Evolutionary conservation across 2,329 filamentous ascomycete genomes (phyloP), one percentile per base, ranked within the genome.

Genomic region (Neophaeococcomyces aloes): DNA sequence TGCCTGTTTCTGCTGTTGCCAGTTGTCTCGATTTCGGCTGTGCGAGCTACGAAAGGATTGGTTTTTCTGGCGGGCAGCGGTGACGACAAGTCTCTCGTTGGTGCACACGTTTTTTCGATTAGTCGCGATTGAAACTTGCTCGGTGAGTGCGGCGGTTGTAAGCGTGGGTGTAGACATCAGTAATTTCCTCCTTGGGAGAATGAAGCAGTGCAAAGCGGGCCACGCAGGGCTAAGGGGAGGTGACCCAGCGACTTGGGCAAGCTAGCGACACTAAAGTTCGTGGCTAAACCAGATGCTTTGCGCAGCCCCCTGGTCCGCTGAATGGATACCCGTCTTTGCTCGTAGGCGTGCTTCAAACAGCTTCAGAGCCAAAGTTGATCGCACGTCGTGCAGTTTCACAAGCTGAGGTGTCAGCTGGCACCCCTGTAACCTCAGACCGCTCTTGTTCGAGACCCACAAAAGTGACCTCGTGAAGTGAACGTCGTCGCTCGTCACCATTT

Each of bases 361-460:
- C 39, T 35, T 42, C 30, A 25, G 17, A 8, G 29, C 17, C 39
- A 30, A 42, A 21, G 31, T 42, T 41, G 38, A 41, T 41, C 39
- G 39, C 21, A 29, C 38, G 15, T 6, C 11, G 31, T 13, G 30
- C 19, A 13, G 39, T 42, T 42, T 42, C 39, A 34, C 39, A 42
- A 36, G 30, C 30, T 42, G 39, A 42, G 39, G 39, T 34, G 39
- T 42, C 38, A 42, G 38, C 29, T 7, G n/a, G 7, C n/a, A 41
- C 27, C 39, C 39, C 17, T 33, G 31, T 27, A n/a, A 29, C 29
- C 33, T 11, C 39, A 42, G 31, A 42, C 39, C 39, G 30, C 31
- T 19, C 21, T 42, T 17, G 19, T 31, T 42, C 30, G n/a, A 18
- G 21, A 29, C 29, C 39, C 39, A 42, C 39, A 42, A 6, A n/a